A percentile compares a stretch with the other conserved stretches of the same genome.
Evolutionary conservation across 2,329 filamentous ascomycete genomes (phyloP).

Genomic region (Fusarium sp.): DNA sequence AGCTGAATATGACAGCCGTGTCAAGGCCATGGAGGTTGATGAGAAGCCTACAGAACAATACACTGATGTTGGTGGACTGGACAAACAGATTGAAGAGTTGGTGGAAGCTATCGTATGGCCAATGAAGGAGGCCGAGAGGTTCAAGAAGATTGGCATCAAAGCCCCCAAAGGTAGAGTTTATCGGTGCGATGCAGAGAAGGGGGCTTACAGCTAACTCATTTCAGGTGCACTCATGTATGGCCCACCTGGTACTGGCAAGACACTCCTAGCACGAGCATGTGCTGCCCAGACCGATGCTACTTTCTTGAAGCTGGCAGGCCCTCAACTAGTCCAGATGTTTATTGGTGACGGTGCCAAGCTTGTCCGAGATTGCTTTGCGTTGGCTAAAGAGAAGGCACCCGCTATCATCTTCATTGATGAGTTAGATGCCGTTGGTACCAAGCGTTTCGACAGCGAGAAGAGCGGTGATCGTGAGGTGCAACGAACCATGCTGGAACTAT

Average conservation of each 20-base stretch:
- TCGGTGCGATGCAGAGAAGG: slow-evolving; percentile 61
- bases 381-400: slow-evolving; percentile 98
- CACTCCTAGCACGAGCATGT: slow-evolving; percentile 91
- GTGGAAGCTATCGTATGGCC: slow-evolving; percentile 99
- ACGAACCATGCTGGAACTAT: slow-evolving; percentile 96
- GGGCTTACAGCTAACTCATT: slow-evolving; percentile 81
- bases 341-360: slow-evolving; percentile 98
- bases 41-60: slow-evolving; percentile 99
- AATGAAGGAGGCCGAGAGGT: slow-evolving; percentile 99
- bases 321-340: slow-evolving; percentile 99
- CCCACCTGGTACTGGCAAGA: slow-evolving; percentile 89
- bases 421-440: slow-evolving; percentile 96
- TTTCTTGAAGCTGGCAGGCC: slow-evolving; percentile 97
- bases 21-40: slow-evolving; percentile 99
- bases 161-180: slow-evolving; percentile 83
- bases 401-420: slow-evolving; percentile 99
- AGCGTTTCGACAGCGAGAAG: slow-evolving; percentile 99
- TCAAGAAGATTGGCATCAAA: slow-evolving; percentile 99
- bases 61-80: slow-evolving; percentile 94
- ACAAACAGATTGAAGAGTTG: slow-evolving; percentile 99
- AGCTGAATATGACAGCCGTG: slow-evolving; percentile 97
- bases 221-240: slow-evolving; percentile 99
- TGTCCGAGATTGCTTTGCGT: slow-evolving; percentile 94
- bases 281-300: slow-evolving; percentile 98
- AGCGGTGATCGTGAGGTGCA: slow-evolving; percentile 98